Evolutionary conservation across 2,329 filamentous ascomycete species (phyloP).

Genomic region (Akanthomyces dipterigenus): DNA sequence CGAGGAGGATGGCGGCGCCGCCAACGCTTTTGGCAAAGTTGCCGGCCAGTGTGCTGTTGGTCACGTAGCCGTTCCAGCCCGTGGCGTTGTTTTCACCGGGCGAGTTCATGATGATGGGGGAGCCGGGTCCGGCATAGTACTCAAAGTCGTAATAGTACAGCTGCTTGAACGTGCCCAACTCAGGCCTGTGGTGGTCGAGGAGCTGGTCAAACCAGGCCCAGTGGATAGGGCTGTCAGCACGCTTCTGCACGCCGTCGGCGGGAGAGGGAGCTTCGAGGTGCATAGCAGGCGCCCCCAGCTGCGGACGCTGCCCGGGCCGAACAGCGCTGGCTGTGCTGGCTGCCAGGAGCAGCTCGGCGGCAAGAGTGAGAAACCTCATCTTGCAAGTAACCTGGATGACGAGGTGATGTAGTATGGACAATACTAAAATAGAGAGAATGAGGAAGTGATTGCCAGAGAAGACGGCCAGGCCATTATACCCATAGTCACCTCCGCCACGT

Average conservation of each 20-base stretch:
- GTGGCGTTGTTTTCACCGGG: constrained; percentile 47
- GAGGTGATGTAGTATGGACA: neutral
- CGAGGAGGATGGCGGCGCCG: constrained; percentile 65
- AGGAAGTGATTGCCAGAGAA: neutral
- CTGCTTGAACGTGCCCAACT: constrained; percentile 57
- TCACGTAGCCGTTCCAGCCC: constrained; percentile 55
- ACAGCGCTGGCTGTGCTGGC: neutral
- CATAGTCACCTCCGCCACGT: neutral
- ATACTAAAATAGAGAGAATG: neutral
- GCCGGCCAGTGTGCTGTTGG: constrained; percentile 60
- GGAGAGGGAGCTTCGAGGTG: neutral
- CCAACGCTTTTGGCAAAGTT: constrained; percentile 59
- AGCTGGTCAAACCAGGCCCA: constrained; percentile 41
- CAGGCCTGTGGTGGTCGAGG: constrained; percentile 51
- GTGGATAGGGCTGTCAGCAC: constrained; percentile 8
- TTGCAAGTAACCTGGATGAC: neutral
- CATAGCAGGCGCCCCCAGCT: neutral
- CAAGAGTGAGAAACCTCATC: constrained; percentile 10
- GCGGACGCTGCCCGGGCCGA: neutral
- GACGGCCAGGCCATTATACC: neutral
- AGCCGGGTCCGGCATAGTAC: constrained; percentile 67
- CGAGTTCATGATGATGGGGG: constrained; percentile 65
- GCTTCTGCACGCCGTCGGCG: neutral
- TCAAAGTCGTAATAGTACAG: constrained; percentile 75
- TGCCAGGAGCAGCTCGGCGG: constrained; percentile 4